phyloP scores from a whole-genome alignment of 257 asterid genomes.

The Ballota nigra region DNA sequence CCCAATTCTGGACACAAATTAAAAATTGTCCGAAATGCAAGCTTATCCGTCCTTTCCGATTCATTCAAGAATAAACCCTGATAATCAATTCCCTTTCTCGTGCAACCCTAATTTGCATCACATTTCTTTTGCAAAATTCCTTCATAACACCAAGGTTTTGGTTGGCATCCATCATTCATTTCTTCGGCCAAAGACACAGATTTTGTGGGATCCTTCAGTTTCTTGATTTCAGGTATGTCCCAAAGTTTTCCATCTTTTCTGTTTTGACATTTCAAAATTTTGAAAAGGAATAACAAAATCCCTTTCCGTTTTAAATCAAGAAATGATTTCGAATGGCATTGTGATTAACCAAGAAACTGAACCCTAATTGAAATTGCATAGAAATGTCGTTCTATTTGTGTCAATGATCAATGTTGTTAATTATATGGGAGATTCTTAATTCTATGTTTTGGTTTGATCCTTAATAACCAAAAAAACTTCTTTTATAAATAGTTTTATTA shows the following conservation, averaged over 20 bases:
- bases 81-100: conserved; percentile 24
- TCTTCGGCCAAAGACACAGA: conserved; percentile 1
- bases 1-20: conserved; percentile 4
- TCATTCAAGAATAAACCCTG: conserved; percentile 42
- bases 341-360: neutral
- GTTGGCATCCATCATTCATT: conserved; percentile 9
- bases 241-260: neutral
- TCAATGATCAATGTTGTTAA: conserved; percentile 5
- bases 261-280: conserved; percentile 1
- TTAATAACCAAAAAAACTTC: neutral
- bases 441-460: neutral
- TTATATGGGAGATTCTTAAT: neutral
- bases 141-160: conserved; percentile 29
- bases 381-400: neutral
- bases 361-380: neutral
- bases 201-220: conserved; percentile 16
- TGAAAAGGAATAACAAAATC: neutral
- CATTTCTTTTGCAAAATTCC: conserved; percentile 4
- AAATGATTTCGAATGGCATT: neutral
- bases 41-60: conserved; percentile 37
- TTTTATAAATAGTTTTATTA: neutral
- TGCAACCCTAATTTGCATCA: conserved; percentile 30
- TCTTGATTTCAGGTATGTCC: conserved; percentile 30
- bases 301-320: neutral
- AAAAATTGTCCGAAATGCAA: conserved; percentile 41